Evolutionary conservation across 1,139 yeast species (phyloP).

Genomic region (Zygotorulaspora mrakii): DNA sequence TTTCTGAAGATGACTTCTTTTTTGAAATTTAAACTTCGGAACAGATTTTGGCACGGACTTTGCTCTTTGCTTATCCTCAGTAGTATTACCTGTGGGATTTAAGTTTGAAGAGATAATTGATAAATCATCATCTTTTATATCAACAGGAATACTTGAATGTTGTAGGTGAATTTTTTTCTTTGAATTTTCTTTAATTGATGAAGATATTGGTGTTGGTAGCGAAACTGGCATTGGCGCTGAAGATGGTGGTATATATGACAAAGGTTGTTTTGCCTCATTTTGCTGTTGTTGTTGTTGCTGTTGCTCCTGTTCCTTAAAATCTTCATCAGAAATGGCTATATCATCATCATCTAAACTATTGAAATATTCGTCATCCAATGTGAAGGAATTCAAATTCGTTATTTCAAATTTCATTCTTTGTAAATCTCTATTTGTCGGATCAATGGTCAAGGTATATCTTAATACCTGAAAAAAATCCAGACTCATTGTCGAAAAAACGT

Average conservation of each 20-base stretch:
- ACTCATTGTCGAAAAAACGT: conserved; percentile 86
- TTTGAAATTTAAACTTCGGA: conserved; percentile 29
- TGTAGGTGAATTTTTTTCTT: conserved; percentile 6
- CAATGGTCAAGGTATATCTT: conserved; percentile 73
- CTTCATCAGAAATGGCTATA: conserved; percentile 19
- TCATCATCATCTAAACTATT: conserved; percentile 43
- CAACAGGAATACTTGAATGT: not conserved
- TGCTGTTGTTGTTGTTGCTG: too few species aligned
- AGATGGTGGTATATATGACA: conserved; percentile 26
- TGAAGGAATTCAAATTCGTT: conserved; percentile 58
- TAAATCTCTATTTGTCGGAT: conserved; percentile 81
- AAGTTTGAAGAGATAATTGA: too few species aligned
- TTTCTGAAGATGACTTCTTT: conserved; percentile 21
- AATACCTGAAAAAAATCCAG: conserved; percentile 80
- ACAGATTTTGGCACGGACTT: conserved; percentile 32
- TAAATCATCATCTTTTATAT: conserved; percentile 3
- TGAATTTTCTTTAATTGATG: conserved; percentile 19
- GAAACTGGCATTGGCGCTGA: conserved; percentile 27
- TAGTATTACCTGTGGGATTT: conserved; percentile 2
- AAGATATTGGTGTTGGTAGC: conserved; percentile 24
- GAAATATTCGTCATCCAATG: conserved; percentile 76
- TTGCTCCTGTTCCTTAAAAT: too few species aligned
- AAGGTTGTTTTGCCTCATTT: conserved; percentile 10
- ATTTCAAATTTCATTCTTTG: conserved; percentile 57
- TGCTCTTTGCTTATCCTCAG: conserved; percentile 22